A percentile compares a stretch with the other conserved stretches of the same genome.
Evolutionary conservation across 169 alveolate species (phyloP).

Genomic region (Hepatocystis sp.): DNA sequence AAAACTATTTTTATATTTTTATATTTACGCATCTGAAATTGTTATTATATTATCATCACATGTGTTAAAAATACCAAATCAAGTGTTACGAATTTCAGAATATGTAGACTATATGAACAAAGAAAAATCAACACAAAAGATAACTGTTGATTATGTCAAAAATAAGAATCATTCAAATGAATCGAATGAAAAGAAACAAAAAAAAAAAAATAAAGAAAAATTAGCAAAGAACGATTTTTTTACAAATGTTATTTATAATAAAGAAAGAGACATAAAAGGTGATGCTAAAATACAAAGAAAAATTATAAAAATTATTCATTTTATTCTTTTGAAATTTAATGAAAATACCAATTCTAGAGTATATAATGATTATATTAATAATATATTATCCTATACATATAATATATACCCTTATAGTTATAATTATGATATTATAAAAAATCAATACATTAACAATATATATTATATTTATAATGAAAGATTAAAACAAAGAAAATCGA

Average conservation of each 20-base stretch:
- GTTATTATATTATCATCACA: slow-evolving; percentile 37
- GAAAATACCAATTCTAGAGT: slow-evolving; percentile 33
- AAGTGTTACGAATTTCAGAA: slow-evolving; percentile 17
- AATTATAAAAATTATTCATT: slow-evolving; percentile 49
- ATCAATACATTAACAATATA: slow-evolving; percentile 59
- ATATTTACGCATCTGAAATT: slow-evolving; percentile 39
- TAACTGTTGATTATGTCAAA: slow-evolving; percentile 11
- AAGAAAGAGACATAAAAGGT: slow-evolving; percentile 46
- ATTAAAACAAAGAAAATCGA: slow-evolving; percentile 58
- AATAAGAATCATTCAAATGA: slow-evolving; percentile 15
- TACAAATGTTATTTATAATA: slow-evolving; percentile 34
- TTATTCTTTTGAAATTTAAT: slow-evolving; percentile 43
- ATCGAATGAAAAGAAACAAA: background rate
- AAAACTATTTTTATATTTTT: slow-evolving; percentile 35
- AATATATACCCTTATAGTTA: slow-evolving; percentile 69
- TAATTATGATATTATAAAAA: slow-evolving; percentile 59
- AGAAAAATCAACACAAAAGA: slow-evolving; percentile 12
- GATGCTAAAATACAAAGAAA: slow-evolving; percentile 71
- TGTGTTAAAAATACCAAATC: slow-evolving; percentile 34
- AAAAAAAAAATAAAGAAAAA: slow-evolving; percentile 19
- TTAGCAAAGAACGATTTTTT: slow-evolving; percentile 39
- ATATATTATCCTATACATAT: slow-evolving; percentile 48
- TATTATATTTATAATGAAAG: slow-evolving; percentile 54
- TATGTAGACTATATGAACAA: slow-evolving; percentile 20
- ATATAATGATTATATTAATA: slow-evolving; percentile 67